Evolutionary conservation across 768 basidiomycete genomes (phyloP), one percentile per base, ranked within the genome.

Genomic region (Hemileccinum impolitum): DNA sequence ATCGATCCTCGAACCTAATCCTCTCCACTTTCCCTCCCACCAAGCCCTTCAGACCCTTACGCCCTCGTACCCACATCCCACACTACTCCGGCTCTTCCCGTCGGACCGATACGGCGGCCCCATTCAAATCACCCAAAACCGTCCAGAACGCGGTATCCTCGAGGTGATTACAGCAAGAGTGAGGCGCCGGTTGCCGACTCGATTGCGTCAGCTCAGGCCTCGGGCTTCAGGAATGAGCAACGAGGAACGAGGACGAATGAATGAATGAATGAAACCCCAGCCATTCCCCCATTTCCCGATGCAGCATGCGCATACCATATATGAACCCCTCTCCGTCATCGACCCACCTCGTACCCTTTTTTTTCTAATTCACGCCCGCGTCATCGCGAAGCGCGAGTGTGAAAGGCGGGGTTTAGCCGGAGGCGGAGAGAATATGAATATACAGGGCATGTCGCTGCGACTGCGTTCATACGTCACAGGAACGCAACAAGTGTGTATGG

Each of bases 351-450:
- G 28, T 30, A 9, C 9, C 28, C 28, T 12, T 30, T 30, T 30
- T 12, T 30, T 8, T 30, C 9, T 9, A 8, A 4, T 3, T 30
- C 11, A 30, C 28, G 28, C 28, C 28, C 28, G 11, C 28, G 11
- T 30, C 7, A 30, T 30, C 28, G 28, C 28, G 21, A 13, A 23
- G 21, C 32, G 17, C 14, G 17, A 34, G 31, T 41, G 50, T 41
- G 41, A 57, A 58, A 55, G 52, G 62, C 46, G 64, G 63, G 64
- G 63, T 64, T 63, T 53, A 52, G 31, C 58, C 63, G 61, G 64
- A 54, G 56, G 62, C 51, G 60, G 64, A 57, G 51, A 47, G 23
- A 56, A 46, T n/a, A 54, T 52, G 49, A 51, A 59, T 14, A 30
- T 30, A 9, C 3, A 23, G 11, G 28, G 28, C 28, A 8, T 30